Conservation (phyloP, 805 yeast genomes). For the Barnettozyma sp. region DNA sequence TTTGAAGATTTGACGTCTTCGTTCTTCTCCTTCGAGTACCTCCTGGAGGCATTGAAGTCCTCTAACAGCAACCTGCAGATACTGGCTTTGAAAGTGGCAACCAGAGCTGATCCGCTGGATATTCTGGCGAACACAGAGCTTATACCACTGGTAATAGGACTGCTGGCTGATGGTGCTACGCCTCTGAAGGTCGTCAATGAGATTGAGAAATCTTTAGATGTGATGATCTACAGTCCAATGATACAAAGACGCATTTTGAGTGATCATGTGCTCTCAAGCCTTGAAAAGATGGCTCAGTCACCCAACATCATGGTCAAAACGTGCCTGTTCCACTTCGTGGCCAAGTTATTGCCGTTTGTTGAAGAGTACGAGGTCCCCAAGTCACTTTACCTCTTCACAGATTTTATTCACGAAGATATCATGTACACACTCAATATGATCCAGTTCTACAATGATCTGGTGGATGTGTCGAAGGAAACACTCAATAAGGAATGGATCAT, state of each 20-base stretch:
- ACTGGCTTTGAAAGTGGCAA: slow-evolving; percentile 17
- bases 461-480: slow-evolving; percentile 11
- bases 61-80: slow-evolving; percentile 15
- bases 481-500: slow-evolving; percentile 18
- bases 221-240: slow-evolving; percentile 14
- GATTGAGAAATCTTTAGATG: slow-evolving; percentile 14
- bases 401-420: slow-evolving; percentile 10
- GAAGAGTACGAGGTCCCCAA: slow-evolving; percentile 15
- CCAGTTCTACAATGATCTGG: slow-evolving; percentile 16
- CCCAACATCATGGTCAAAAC: slow-evolving; percentile 5
- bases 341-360: slow-evolving; percentile 11
- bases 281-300: slow-evolving; percentile 10
- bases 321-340: slow-evolving; percentile 14
- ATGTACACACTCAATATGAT: slow-evolving; percentile 14
- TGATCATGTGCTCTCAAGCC: slow-evolving; percentile 5
- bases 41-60: slow-evolving; percentile 19
- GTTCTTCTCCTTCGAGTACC: slow-evolving; percentile 13
- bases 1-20: slow-evolving; percentile 16
- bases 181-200: slow-evolving; percentile 16
- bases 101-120: slow-evolving; percentile 21
- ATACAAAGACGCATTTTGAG: slow-evolving; percentile 19
- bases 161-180: slow-evolving; percentile 6
- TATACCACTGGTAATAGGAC: slow-evolving; percentile 11
- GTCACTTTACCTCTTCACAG: slow-evolving; percentile 10
- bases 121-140: slow-evolving; percentile 21